phyloP scores from a whole-genome alignment of 2,329 filamentous ascomycete genomes.

The Dactylellina sp. region DNA sequence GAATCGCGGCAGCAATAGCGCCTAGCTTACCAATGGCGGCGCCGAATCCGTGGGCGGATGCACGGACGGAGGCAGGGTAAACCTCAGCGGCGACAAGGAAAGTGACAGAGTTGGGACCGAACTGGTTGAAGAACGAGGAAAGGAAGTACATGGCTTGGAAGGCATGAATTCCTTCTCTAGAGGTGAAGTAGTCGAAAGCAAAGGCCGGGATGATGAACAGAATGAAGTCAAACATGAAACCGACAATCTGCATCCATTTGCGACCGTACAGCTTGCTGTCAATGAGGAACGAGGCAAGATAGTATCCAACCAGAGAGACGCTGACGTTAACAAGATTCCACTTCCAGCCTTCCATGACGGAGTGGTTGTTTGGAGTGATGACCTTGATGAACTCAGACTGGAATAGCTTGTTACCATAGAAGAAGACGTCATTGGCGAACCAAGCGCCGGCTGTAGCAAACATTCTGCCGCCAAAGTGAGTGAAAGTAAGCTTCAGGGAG shows the following conservation, averaged over 20 bases:
- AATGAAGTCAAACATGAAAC: slow-evolving; percentile 92
- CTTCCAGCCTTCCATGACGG: slow-evolving; percentile 86
- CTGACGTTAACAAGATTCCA: slow-evolving; percentile 94
- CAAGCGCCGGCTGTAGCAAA: slow-evolving; percentile 87
- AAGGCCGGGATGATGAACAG: slow-evolving; percentile 93
- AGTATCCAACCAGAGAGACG: slow-evolving; percentile 88
- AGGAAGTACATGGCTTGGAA: slow-evolving; percentile 99
- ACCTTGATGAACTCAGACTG: slow-evolving; percentile 89
- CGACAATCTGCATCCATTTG: slow-evolving; percentile 95
- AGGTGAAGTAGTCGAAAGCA: slow-evolving; percentile 84
- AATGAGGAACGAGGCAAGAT: slow-evolving; percentile 83
- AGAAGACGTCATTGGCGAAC: slow-evolving; percentile 98
- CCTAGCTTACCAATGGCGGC: slow-evolving; percentile 90
- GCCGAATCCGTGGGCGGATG: slow-evolving; percentile 93
- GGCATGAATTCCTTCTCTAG: slow-evolving; percentile 76
- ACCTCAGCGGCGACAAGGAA: slow-evolving; percentile 97
- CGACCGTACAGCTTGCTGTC: slow-evolving; percentile 97
- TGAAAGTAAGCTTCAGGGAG: slow-evolving; percentile 81
- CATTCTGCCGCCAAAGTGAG: slow-evolving; percentile 85
- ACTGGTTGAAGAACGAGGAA: slow-evolving; percentile 99
- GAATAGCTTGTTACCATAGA: slow-evolving; percentile 99
- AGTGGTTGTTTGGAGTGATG: slow-evolving; percentile 75
- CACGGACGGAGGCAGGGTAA: slow-evolving; percentile 93
- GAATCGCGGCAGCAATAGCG: slow-evolving; percentile 83
- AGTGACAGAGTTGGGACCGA: slow-evolving; percentile 94